Evolutionary conservation across 352 stramenopile species (phyloP), one percentile per base, ranked within the genome.

Genomic region (Pythium vanterpoolii): DNA sequence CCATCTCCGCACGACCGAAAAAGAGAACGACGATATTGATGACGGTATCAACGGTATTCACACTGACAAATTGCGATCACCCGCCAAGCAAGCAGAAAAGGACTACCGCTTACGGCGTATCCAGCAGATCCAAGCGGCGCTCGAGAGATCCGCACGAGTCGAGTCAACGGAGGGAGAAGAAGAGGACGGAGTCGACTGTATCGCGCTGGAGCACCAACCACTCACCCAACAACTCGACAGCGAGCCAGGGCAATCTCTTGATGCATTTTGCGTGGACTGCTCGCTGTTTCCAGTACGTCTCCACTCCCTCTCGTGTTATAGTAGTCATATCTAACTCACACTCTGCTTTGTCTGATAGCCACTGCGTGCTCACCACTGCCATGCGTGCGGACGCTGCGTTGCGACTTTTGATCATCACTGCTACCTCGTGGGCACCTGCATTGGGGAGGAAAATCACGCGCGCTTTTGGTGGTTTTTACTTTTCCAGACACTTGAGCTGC

Each of bases 391-490:
- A 45, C 43, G 46, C 19, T 97, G 87, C 67, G 85, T 98, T 19
- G 83, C 86, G 8, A 96, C 73, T 2, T 97, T 97, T 66, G 90
- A 98, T 67, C 93, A 98, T 69, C 92, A 97, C 70, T 98, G 93
- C 68, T 59, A 81, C 26, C 73, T 97, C 18, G 60, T 97, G 10
- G 86, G 74, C 23, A 96, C 86, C 18, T 96, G 87, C 65, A 86
- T 98, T 39, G 89, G 91, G 10, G 89, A 97, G 68, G 47, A 73
- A 16, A 98, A 97, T 70, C 90, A 97, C 71, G 90, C 74, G 48
- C 71, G 87, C 27, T 98, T 97, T 74, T 87, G 73, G 69, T 87
- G 68, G 68, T 87, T 83, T 51, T 44, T 91, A 7, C 18, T 81
- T 19, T 46, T 79, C 10, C 71, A 86, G 43, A 75, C 43, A 11